Conservation (phyloP, 2,329 filamentous ascomycete species). For the Thelonectria discophora region DNA sequence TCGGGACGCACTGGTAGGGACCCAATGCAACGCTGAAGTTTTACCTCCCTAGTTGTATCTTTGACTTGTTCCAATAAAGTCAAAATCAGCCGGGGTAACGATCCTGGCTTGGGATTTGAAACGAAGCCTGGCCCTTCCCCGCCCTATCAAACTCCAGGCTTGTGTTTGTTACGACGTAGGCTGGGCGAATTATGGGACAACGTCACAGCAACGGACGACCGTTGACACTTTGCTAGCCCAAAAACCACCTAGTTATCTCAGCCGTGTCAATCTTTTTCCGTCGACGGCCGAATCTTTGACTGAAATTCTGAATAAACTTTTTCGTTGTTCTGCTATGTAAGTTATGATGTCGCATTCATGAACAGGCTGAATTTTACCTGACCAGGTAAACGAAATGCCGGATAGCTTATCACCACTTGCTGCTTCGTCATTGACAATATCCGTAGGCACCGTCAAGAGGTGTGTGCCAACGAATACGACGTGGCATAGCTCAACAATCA, state of each 20-base stretch:
- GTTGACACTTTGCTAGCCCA: neutral
- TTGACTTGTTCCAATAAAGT: neutral
- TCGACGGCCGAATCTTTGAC: too few species aligned
- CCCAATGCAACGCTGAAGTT: neutral
- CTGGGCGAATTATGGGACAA: neutral
- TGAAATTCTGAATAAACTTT: too few species aligned
- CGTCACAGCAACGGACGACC: neutral
- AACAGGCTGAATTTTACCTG: too few species aligned
- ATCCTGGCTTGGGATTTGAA: neutral
- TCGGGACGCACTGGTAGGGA: too few species aligned
- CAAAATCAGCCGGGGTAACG: constrained; percentile 4
- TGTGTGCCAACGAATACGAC: too few species aligned
- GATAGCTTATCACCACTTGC: too few species aligned
- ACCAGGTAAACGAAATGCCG: too few species aligned
- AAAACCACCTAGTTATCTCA: neutral
- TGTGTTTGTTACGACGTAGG: neutral
- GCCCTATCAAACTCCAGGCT: neutral
- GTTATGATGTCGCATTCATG: too few species aligned
- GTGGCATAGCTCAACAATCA: too few species aligned
- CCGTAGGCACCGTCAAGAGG: too few species aligned
- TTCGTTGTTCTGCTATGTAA: too few species aligned
- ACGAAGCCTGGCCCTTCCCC: neutral
- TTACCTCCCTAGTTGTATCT: neutral
- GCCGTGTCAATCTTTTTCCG: neutral
- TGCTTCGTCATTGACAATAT: too few species aligned